phyloP scores from a whole-genome alignment of 805 yeast species.

The Hanseniaspora lachancei region DNA sequence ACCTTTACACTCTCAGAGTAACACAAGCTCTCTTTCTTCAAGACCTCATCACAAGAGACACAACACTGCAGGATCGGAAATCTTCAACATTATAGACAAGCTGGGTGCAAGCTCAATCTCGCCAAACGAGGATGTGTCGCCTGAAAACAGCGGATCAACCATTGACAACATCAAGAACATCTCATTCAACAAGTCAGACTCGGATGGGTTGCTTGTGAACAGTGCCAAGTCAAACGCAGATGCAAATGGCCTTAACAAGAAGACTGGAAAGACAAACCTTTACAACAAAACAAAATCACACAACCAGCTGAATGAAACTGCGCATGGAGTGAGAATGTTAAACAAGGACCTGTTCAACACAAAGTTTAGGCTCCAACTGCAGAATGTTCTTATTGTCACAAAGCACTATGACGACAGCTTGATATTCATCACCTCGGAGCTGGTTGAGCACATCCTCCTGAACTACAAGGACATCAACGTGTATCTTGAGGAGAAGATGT shows the following conservation, averaged over 20 bases:
- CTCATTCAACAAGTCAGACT: not conserved
- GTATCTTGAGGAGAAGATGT: slow-evolving; percentile 60
- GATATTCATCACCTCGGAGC: slow-evolving; percentile 60
- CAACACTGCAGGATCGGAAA: slow-evolving; percentile 4
- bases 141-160: not conserved
- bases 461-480: slow-evolving; percentile 34
- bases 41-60: slow-evolving; percentile 7
- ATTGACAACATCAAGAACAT: not conserved
- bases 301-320: slow-evolving; percentile 65
- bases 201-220: not conserved
- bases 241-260: not conserved
- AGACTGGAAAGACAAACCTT: slow-evolving; percentile 26
- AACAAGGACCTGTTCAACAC: slow-evolving; percentile 61
- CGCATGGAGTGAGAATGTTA: slow-evolving; percentile 63
- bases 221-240: not conserved
- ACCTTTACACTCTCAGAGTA: not conserved
- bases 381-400: slow-evolving; percentile 70
- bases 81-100: slow-evolving; percentile 4
- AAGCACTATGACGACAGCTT: slow-evolving; percentile 76
- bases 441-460: slow-evolving; percentile 61
- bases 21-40: not conserved
- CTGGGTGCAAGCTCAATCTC: not conserved
- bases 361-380: slow-evolving; percentile 55
- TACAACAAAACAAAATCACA: slow-evolving; percentile 51
- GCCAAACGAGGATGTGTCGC: not conserved